phyloP scores from a whole-genome alignment of 1,139 yeast species.

The Yamadazyma buinensis region DNA sequence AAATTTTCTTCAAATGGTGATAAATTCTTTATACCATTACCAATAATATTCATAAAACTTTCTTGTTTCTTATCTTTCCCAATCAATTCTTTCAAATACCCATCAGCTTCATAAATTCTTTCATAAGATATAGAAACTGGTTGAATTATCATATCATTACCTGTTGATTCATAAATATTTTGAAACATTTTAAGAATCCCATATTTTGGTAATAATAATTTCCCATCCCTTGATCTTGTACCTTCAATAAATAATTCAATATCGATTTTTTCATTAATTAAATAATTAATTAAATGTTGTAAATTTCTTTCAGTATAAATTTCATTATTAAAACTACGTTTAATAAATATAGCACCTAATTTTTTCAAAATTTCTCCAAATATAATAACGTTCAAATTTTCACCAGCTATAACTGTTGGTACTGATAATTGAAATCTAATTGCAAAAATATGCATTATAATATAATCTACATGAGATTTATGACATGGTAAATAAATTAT shows the following conservation, averaged over 20 bases:
- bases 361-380: conserved; percentile 46
- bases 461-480: conserved; percentile 64
- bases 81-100: conserved; percentile 56
- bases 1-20: conserved; percentile 9
- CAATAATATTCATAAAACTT: conserved; percentile 33
- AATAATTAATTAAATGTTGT: conserved; percentile 51
- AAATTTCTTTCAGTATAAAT: conserved; percentile 56
- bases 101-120: conserved; percentile 63
- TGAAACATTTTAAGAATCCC: conserved; percentile 56
- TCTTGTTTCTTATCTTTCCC: conserved; percentile 58
- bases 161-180: conserved; percentile 39
- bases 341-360: conserved; percentile 47
- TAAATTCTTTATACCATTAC: conserved; percentile 33
- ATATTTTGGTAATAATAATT: conserved; percentile 59
- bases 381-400: conserved; percentile 61
- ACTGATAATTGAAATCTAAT: conserved; percentile 54
- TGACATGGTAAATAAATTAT: conserved; percentile 49
- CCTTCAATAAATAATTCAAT: conserved; percentile 68
- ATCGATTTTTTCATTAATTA: conserved; percentile 48
- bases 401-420: conserved; percentile 68
- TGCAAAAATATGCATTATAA: conserved; percentile 55
- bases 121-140: conserved; percentile 65
- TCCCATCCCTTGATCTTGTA: conserved; percentile 65
- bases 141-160: conserved; percentile 44
- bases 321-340: conserved; percentile 45